These are phyloP conservation scores for Pisolithus sp. DNA, from an alignment of 768 basidiomycete species.

Conservation along the genomic window DNA sequence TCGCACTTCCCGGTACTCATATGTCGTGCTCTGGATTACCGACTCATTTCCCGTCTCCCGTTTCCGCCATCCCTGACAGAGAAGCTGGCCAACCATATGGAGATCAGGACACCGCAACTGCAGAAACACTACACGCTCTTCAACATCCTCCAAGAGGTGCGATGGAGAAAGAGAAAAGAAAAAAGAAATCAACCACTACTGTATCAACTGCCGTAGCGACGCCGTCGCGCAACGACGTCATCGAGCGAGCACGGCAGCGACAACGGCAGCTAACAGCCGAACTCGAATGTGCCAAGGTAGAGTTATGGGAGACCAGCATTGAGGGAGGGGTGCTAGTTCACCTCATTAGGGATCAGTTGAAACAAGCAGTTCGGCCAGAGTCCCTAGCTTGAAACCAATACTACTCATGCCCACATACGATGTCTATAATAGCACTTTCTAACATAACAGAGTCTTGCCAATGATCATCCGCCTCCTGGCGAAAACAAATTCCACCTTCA, in stretches of 20 bases:
- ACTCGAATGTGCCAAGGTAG: slow-evolving; percentile 54
- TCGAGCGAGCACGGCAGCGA: slow-evolving; percentile 49
- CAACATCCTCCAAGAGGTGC: slow-evolving; percentile 23
- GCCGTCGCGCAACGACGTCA: slow-evolving; percentile 43
- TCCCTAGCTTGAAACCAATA: too few species aligned
- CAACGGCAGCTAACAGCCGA: slow-evolving; percentile 46
- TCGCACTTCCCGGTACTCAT: slow-evolving; percentile 97
- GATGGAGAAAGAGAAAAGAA: slow-evolving; percentile 11
- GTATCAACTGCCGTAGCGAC: slow-evolving; percentile 33
- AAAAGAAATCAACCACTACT: slow-evolving; percentile 34
- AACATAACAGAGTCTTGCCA: too few species aligned
- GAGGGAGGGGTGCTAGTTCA: slow-evolving; percentile 60
- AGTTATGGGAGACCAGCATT: slow-evolving; percentile 68
- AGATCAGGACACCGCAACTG: background rate
- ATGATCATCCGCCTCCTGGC: too few species aligned
- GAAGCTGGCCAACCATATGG: slow-evolving; percentile 25
- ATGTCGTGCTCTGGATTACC: slow-evolving; percentile 76
- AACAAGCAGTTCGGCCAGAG: too few species aligned
- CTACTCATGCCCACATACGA: too few species aligned
- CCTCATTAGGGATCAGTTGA: slow-evolving; percentile 30
- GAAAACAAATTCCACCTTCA: background rate
- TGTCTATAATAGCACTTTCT: too few species aligned
- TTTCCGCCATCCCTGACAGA: slow-evolving; percentile 32
- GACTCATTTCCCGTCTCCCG: slow-evolving; percentile 42
- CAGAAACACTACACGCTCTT: background rate